phyloP scores from a whole-genome alignment of 2,329 filamentous ascomycete species.

The Fusarium drepaniforme region DNA sequence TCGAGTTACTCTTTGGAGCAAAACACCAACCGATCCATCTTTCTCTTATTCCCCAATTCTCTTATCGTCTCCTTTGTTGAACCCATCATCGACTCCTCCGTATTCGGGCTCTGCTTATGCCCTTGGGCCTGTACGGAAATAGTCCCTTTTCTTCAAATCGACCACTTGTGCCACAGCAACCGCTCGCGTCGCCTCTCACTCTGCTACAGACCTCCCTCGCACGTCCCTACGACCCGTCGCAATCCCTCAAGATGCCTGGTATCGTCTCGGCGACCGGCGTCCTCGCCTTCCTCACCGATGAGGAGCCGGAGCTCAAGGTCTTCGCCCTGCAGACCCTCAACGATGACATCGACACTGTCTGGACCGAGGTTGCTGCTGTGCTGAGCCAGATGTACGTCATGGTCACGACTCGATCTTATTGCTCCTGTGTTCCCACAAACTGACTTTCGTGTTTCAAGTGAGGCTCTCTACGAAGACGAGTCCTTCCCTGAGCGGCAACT shows the following conservation, averaged over 20 bases:
- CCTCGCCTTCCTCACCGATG: slow-evolving; percentile 94
- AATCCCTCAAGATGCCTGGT: slow-evolving; percentile 78
- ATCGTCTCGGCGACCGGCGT: slow-evolving; percentile 95
- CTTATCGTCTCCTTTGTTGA: slow-evolving; percentile 20
- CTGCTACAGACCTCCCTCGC: slow-evolving; percentile 31
- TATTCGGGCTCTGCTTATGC: slow-evolving; percentile 34
- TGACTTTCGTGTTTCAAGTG: slow-evolving; percentile 65
- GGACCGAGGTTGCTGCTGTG: slow-evolving; percentile 95
- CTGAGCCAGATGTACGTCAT: slow-evolving; percentile 87
- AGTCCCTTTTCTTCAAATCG: slow-evolving; percentile 27
- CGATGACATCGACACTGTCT: slow-evolving; percentile 95
- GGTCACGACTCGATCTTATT: neutral
- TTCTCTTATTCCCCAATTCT: slow-evolving; percentile 29
- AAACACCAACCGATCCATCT: slow-evolving; percentile 44
- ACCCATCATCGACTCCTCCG: slow-evolving; percentile 10
- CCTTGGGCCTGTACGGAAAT: slow-evolving; percentile 37
- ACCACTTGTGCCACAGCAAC: slow-evolving; percentile 27
- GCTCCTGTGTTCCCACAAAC: slow-evolving; percentile 9
- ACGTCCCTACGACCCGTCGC: slow-evolving; percentile 33
- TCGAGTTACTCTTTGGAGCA: slow-evolving; percentile 46
- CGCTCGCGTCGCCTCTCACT: slow-evolving; percentile 33
- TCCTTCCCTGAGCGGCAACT: slow-evolving; percentile 93
- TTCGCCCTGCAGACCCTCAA: slow-evolving; percentile 97
- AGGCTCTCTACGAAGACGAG: slow-evolving; percentile 97
- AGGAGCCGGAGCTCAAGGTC: slow-evolving; percentile 92